Evolutionary conservation across 306 rosid species (phyloP).

Genomic region (Argentina anserina): DNA sequence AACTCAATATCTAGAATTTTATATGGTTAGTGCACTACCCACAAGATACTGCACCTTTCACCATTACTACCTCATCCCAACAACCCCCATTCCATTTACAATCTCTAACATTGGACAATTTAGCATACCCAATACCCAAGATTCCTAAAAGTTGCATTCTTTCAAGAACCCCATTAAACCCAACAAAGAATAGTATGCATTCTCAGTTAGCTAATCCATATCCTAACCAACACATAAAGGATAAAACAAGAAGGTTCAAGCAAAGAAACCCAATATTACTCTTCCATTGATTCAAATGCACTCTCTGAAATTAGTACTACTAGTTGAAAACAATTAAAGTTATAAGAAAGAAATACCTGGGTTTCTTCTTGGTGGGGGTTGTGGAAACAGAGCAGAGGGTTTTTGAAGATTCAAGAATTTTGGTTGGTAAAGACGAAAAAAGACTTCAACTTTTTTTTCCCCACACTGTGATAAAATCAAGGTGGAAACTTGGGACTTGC

Average conservation of each 20-base stretch:
- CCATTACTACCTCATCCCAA: not conserved
- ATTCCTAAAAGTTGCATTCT: not conserved
- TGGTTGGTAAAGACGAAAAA: not conserved
- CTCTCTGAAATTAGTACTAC: not conserved
- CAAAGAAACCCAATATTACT: slow-evolving; percentile 8
- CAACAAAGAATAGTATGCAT: not conserved
- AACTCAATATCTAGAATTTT: not conserved
- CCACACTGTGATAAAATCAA: not conserved
- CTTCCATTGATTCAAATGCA: not conserved
- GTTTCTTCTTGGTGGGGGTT: not conserved
- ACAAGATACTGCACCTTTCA: not conserved
- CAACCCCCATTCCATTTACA: slow-evolving; percentile 3
- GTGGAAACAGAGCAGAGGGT: not conserved
- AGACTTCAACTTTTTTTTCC: not conserved
- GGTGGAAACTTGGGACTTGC: not conserved
- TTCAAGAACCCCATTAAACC: not conserved
- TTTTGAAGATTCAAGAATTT: not conserved
- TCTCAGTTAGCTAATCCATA: not conserved
- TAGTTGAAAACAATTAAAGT: slow-evolving; percentile 6
- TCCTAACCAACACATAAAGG: not conserved
- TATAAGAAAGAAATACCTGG: slow-evolving; percentile 2
- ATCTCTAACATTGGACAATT: not conserved
- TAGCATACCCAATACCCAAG: not conserved
- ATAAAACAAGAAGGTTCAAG: slow-evolving; percentile 8
- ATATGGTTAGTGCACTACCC: not conserved